phyloP scores from a whole-genome alignment of 148 eudicot genomes.

The Beta vulgaris region DNA sequence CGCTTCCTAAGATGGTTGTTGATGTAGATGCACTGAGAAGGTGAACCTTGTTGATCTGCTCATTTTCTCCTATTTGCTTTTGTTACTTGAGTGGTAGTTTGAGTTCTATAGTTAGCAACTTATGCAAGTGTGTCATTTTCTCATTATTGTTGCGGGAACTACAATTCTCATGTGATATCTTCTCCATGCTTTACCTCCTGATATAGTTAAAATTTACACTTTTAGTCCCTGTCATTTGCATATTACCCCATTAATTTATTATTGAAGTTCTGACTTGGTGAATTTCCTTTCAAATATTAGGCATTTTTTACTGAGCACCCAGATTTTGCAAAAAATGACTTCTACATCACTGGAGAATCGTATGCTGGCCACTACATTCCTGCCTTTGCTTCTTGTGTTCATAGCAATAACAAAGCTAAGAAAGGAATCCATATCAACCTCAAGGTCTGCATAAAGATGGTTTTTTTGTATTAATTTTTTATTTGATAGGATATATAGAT shows the following conservation, averaged over 20 bases:
- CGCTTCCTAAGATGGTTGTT: not conserved
- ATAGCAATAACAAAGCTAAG: constrained; percentile 67
- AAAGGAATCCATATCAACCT: constrained; percentile 76
- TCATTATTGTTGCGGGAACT: not conserved
- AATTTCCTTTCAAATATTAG: constrained; percentile 30
- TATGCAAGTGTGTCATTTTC: not conserved
- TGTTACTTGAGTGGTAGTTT: too few relatives aligned
- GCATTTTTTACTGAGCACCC: constrained; percentile 87
- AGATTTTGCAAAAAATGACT: constrained; percentile 60
- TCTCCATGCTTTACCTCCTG: not conserved
- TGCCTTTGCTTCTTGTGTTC: constrained; percentile 87
- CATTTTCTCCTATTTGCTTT: not conserved
- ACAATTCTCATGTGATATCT: too few relatives aligned
- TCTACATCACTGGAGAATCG: constrained; percentile 91
- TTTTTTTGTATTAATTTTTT: not conserved
- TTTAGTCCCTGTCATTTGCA: not conserved
- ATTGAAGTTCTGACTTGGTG: not conserved
- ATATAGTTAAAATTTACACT: not conserved
- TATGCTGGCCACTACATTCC: constrained; percentile 97
- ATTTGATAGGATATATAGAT: not conserved
- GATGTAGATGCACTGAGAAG: too few relatives aligned
- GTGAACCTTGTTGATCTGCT: too few relatives aligned
- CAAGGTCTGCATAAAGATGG: constrained; percentile 48
- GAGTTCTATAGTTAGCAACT: not conserved
- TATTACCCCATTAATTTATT: not conserved